Percentiles rank a stretch among this genome's conserved stretches.
phyloP scores from a whole-genome alignment of 495 filamentous ascomycete genomes.

The Cryomyces antarcticus region DNA sequence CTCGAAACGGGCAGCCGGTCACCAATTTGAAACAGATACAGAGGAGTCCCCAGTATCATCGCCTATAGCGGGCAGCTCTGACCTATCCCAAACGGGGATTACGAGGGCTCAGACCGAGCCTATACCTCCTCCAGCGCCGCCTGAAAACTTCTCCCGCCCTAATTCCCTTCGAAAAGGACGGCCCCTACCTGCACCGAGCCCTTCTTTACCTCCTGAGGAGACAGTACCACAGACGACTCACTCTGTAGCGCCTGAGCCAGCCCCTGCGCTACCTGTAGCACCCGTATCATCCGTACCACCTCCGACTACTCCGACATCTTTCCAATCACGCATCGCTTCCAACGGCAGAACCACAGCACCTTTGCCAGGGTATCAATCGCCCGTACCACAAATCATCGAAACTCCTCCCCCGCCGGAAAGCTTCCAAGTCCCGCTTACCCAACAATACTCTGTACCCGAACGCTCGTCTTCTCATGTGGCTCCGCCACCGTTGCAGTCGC shows the following conservation, averaged over 20 bases:
- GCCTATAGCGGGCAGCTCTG: constrained; percentile 19
- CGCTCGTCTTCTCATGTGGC: too few relatives aligned
- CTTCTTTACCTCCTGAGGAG: background rate
- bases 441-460: too few relatives aligned
- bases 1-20: constrained; percentile 47
- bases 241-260: background rate
- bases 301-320: constrained; percentile 9
- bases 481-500: too few relatives aligned
- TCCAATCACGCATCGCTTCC: constrained; percentile 21
- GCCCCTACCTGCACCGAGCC: background rate
- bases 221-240: background rate
- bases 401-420: constrained; percentile 13
- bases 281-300: constrained; percentile 1
- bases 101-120: constrained; percentile 63
- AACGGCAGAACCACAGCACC: constrained; percentile 22
- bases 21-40: constrained; percentile 32
- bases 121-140: constrained; percentile 14
- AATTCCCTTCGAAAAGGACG: background rate
- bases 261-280: background rate
- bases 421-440: background rate
- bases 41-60: constrained; percentile 32
- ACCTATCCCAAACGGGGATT: constrained; percentile 29
- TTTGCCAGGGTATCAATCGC: constrained; percentile 16
- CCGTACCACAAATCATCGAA: constrained; percentile 20
- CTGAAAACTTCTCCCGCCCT: constrained; percentile 16